phyloP scores from a whole-genome alignment of 2,329 filamentous ascomycete species.

The Pseudogymnoascus sp. region DNA sequence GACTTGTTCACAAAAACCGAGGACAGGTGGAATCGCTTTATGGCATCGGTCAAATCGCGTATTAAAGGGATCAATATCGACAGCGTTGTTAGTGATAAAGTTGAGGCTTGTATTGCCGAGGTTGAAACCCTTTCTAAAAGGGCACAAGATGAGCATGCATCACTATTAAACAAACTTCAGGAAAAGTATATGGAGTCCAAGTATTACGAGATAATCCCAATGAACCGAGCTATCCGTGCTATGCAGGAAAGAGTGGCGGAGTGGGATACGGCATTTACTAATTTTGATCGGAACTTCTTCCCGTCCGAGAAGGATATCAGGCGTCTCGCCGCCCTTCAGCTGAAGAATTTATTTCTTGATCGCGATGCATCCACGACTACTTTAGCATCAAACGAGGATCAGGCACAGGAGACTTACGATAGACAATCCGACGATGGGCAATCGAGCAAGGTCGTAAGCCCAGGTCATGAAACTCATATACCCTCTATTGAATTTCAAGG shows the following conservation, averaged over 20 bases:
- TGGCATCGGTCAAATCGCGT: conserved; percentile 74
- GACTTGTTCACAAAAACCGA: conserved; percentile 78
- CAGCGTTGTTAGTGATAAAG: conserved; percentile 80
- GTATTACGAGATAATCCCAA: conserved; percentile 93
- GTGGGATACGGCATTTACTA: conserved; percentile 84
- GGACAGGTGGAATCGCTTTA: conserved; percentile 77
- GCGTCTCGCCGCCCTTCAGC: conserved; percentile 80
- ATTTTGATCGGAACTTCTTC: conserved; percentile 89
- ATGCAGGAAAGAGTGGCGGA: conserved; percentile 89
- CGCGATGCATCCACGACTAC: conserved; percentile 71
- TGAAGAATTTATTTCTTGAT: conserved; percentile 92
- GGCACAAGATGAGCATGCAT: conserved; percentile 74
- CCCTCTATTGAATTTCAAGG: background rate
- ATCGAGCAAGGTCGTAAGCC: background rate
- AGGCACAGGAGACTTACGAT: conserved; percentile 40
- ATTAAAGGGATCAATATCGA: conserved; percentile 86
- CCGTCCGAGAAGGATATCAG: conserved; percentile 93
- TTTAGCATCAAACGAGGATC: conserved; percentile 60
- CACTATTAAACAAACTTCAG: conserved; percentile 70
- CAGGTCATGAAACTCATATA: background rate
- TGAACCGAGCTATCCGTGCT: conserved; percentile 80
- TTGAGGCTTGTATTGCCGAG: conserved; percentile 72
- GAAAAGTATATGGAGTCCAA: conserved; percentile 87
- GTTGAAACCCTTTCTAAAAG: conserved; percentile 71
- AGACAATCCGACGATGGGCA: conserved; percentile 33